Base-by-base conservation (phyloP, 2,329 filamentous ascomycete species). In the Penicillium sp. region DNA sequence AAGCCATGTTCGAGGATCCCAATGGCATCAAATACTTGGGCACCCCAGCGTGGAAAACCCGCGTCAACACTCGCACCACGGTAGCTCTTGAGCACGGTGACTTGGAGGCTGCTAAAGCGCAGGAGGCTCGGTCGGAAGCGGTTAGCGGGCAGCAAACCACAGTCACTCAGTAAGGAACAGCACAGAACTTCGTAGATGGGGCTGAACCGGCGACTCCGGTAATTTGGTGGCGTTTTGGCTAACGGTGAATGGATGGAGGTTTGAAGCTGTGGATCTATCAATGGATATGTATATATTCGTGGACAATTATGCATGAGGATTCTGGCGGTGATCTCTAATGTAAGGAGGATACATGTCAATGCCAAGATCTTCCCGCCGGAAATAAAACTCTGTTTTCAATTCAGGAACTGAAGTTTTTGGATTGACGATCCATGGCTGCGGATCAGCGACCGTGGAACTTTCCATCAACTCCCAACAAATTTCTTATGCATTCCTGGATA, bases 41-140 rank as follows among this genome's bases (percentile, higher is more conserved):
- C 0, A 71, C 74, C 1, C 56, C 63, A 11, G 69, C 77, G 1
- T 80, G 77, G 78, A 74, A 75, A 55, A 79, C 76, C 13, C 54
- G 42, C n/a, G 58, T 67, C 3, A 47, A 57, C 8, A 69, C 66
- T 11, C 42, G 35, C 7, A 45, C 44, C 2, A 52, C 60, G 0
- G 45, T 57, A 11, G 57, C 56, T 10, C 16, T 66, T 55, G 66
- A 67, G 26, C 59, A 58, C 24, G 66, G 66, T n/a, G 55, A 62
- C 24, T 21, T 66, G 3, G 66, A 66, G 49, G 45, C 55, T 11
- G 47, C 52, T 4, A 63, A 63, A 29, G 51, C 43, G 1, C 26
- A 39, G 6, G 51, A 47, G 22, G 51, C 51, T 29, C 42, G 31
- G 14, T 22, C 31, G 2, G 29, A 46, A 7, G 29, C 31, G 27